Conservation (phyloP, 2,329 filamentous ascomycete genomes). For the Penicillium sp. region DNA sequence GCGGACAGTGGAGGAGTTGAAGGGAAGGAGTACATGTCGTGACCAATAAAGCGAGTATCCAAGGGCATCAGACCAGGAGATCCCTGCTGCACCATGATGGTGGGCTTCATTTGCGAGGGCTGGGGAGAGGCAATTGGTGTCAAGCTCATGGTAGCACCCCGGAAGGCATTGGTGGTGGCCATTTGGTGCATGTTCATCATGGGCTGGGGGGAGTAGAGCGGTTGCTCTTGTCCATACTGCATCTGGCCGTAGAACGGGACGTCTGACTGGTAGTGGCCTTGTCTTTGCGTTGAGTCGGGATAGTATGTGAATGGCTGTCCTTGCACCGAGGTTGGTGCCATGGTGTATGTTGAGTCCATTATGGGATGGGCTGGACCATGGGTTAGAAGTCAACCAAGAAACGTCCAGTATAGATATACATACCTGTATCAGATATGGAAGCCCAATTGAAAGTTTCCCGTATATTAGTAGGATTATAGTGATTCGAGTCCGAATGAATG, state of each 20-base stretch:
- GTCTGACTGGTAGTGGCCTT: constrained; percentile 58
- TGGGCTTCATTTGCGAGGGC: constrained; percentile 64
- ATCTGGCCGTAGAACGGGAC: constrained; percentile 39
- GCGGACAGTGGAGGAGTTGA: constrained; percentile 80
- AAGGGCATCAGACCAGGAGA: constrained; percentile 51
- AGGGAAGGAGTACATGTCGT: constrained; percentile 62
- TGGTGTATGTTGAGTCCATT: constrained; percentile 59
- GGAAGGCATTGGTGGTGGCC: constrained; percentile 36
- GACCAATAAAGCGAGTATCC: constrained; percentile 63
- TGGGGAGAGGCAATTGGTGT: constrained; percentile 70
- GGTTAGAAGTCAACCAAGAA: background rate
- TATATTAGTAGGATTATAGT: constrained; percentile 4
- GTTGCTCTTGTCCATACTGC: constrained; percentile 28
- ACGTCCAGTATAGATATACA: background rate
- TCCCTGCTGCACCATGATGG: constrained; percentile 57
- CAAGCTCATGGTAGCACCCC: constrained; percentile 33
- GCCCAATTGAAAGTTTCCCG: constrained; percentile 1
- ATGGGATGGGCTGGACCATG: constrained; percentile 2
- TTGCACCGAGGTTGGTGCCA: constrained; percentile 48
- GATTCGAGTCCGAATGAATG: constrained; percentile 19
- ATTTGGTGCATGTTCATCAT: constrained; percentile 41
- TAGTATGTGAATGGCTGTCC: constrained; percentile 82
- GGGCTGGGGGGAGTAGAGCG: constrained; percentile 33
- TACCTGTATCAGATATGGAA: constrained; percentile 1
- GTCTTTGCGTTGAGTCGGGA: constrained; percentile 62